These are phyloP conservation scores for Ceratocystis huliohia DNA, from an alignment of 2,329 filamentous ascomycete genomes.

Conservation along the genomic window DNA sequence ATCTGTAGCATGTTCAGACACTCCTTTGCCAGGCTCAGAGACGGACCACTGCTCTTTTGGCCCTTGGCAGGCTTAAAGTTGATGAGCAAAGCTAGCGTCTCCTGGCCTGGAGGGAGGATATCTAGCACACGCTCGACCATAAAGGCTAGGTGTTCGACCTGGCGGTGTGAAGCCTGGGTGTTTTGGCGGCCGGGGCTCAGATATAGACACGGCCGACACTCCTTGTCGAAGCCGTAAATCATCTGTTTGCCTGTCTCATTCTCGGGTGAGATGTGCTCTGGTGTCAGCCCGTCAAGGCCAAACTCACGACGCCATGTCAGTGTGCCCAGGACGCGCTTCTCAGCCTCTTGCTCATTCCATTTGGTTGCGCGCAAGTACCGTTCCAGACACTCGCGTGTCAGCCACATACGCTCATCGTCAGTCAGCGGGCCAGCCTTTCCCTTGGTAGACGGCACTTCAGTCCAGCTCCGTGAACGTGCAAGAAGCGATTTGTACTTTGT, in stretches of 20 bases:
- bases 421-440: conserved; percentile 52
- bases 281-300: conserved; percentile 62
- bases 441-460: conserved; percentile 38
- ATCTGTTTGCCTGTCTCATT: conserved; percentile 96
- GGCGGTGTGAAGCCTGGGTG: conserved; percentile 70
- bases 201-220: conserved; percentile 79
- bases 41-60: conserved; percentile 59
- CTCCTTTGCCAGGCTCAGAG: conserved; percentile 63
- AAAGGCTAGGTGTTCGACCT: conserved; percentile 87
- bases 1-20: conserved; percentile 86
- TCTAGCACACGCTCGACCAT: conserved; percentile 89
- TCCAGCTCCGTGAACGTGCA: conserved; percentile 43
- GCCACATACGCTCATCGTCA: conserved; percentile 74
- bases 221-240: conserved; percentile 73
- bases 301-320: conserved; percentile 86
- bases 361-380: conserved; percentile 90
- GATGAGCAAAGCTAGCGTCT: conserved; percentile 75
- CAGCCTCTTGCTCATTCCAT: conserved; percentile 65
- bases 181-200: conserved; percentile 85
- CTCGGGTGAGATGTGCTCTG: conserved; percentile 82
- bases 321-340: conserved; percentile 67
- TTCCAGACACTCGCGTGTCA: conserved; percentile 82
- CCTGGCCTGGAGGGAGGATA: conserved; percentile 73
- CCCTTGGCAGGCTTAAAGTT: conserved; percentile 76
- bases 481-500: conserved; percentile 72